Evolutionary conservation across 2,329 filamentous ascomycete species (phyloP), one percentile per base, ranked within the genome.

Genomic region (Shiraia bambusicola): DNA sequence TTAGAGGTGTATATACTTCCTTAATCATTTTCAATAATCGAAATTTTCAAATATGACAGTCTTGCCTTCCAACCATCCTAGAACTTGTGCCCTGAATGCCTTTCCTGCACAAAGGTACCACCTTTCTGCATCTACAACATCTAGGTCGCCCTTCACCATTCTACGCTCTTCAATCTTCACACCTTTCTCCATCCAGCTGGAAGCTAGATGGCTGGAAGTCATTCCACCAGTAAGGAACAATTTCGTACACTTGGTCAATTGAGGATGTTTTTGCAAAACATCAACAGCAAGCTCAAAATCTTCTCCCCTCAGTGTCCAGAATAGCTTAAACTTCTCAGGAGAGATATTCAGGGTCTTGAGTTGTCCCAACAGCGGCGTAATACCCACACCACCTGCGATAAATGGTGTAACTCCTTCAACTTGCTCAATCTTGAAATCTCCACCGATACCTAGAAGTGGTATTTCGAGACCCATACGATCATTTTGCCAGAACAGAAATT

Each of bases 331-430:
- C 3, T 64, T 32, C 2, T 33, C 40, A 1, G 50, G 42, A 0
- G 25, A 12, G 2, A 57, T 3, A 28, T 47, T 19, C 0, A 62
- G 32, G 5, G 22, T 30, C 43, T 73, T 65, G 1, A 88, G 60
- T 54, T 88, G 86, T 0, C 83, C 81, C n/a, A 94, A 72, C 3
- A 93, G 55, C 2, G 89, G 89, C 19, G 89, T 95, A 47, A 94
- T 88, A 0, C 89, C 89, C 6, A 95, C 86, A 3, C 89, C 89
- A 0, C 81, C 87, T 5, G 87, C 87, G 3, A 94, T 67, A 51
- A 91, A 93, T 0, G 73, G 74, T 1, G 76, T 61, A 1, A 81
- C 47, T 6, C 58, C 42, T 14, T 54, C 58, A 8, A n/a, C 16
- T 24, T 71, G 63, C 12, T 56, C 54, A 16, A 82, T 67, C 12